Base-by-base conservation (phyloP, 768 basidiomycete genomes). In the Podaxis sp. region DNA sequence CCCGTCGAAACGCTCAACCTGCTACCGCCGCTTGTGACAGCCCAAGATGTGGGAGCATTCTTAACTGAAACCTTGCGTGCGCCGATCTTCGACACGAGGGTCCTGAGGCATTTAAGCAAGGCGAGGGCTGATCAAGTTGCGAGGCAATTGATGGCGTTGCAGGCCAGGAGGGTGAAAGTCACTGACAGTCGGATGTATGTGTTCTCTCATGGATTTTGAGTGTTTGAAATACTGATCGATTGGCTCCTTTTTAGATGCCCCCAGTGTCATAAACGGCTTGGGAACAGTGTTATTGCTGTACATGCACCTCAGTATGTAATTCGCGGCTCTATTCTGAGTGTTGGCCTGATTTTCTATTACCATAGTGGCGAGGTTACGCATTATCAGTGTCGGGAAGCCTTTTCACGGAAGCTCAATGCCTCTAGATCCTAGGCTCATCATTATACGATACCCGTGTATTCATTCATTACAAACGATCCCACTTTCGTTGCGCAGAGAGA, bases 331-430 rank as follows among this genome's bases (percentile, higher is more conserved):
- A 11, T 58, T 37, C 35, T 32, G 21, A 36, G 18, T 11, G 37
- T 50, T 21, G 47, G 32, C 32, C 32, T 55, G 7, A 51, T 59
- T n/a, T 59, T n/a, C 14, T 37, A 54, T 32, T 48, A 7, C 38
- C 36, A 37, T 66, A 97, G 95, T 53, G 95, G 95, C 7, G 93
- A 96, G 74, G 95, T 97, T 2, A 98, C 95, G 0, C 96, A 98
- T 73, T 95, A 95, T 71, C 91, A 96, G 63, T 98, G 95, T 70
- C 88, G 94, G 27, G 95, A 97, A 69, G 80, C 82, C 0, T 97
- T 94, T 69, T 77, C 91, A 9, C 76, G 73, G 52, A 81, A 75
- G 59, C 67, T 89, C 56, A 79, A 78, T 48, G 80, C 82, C 62
- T 73, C 66, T 35, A 63, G 70, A 61, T 27, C 35, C 28, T 51